Conservation (phyloP, 2,329 filamentous ascomycete species). For the Pestalotiopsis sp. region DNA sequence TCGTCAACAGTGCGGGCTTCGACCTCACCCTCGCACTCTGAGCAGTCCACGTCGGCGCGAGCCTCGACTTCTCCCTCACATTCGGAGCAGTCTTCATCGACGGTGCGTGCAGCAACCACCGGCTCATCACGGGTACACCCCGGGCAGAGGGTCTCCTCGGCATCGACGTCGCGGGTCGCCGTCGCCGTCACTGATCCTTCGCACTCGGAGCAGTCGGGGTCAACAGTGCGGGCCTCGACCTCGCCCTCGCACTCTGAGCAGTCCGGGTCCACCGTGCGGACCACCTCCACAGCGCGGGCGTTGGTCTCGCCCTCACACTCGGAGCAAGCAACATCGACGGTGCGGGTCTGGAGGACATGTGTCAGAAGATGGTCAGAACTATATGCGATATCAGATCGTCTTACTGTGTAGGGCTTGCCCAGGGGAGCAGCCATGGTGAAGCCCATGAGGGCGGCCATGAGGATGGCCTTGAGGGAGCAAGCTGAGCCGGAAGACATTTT, state of each 20-base stretch:
- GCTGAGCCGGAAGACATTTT: neutral
- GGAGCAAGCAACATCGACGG: neutral
- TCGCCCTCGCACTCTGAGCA: neutral
- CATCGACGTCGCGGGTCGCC: too few species aligned
- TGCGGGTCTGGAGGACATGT: neutral
- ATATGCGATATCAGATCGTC: neutral
- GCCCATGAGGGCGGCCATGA: neutral
- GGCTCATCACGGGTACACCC: too few species aligned
- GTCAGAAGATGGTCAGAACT: neutral
- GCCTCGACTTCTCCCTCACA: neutral
- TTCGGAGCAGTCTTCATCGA: neutral
- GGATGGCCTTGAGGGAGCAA: slow-evolving; percentile 1
- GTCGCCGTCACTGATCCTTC: too few species aligned
- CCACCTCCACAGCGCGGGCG: neutral
- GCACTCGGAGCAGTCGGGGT: neutral
- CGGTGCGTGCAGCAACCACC: too few species aligned
- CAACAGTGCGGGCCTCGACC: neutral
- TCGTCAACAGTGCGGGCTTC: neutral
- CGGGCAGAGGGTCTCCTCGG: too few species aligned
- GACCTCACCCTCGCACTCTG: neutral
- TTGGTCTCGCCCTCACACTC: neutral
- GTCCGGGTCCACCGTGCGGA: neutral
- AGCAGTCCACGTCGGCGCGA: neutral
- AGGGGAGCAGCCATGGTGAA: neutral
- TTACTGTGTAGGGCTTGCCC: neutral